Conservation (phyloP, 2,329 filamentous ascomycete species). For the Calonectria pseudoturangicola region DNA sequence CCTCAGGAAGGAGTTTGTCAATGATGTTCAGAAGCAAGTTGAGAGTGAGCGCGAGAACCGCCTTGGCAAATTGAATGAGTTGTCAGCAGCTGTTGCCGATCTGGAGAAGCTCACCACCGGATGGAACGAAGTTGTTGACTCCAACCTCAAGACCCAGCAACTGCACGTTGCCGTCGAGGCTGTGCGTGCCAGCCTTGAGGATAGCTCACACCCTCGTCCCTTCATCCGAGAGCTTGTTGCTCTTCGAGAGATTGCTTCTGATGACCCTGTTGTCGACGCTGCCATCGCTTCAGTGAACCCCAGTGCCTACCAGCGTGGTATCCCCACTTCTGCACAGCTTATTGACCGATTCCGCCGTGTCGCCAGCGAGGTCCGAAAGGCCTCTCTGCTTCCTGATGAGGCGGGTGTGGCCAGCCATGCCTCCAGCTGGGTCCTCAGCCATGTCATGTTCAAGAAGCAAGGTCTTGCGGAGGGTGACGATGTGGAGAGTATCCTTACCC, state of each 20-base stretch:
- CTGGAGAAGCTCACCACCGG: conserved; percentile 91
- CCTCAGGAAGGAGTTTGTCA: conserved; percentile 89
- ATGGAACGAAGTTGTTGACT: conserved; percentile 93
- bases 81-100: conserved; percentile 85
- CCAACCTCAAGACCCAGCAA: conserved; percentile 95
- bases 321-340: conserved; percentile 88
- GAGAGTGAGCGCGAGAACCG: conserved; percentile 92
- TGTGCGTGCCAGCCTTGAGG: conserved; percentile 88
- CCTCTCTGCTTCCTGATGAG: conserved; percentile 91
- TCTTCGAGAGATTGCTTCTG: conserved; percentile 91
- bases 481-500: conserved; percentile 93
- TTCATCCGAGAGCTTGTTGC: conserved; percentile 96
- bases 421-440: conserved; percentile 91
- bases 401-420: conserved; percentile 96
- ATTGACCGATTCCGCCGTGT: conserved; percentile 98
- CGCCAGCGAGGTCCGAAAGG: conserved; percentile 93
- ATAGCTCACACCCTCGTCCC: conserved; percentile 81
- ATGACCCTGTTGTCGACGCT: conserved; percentile 90
- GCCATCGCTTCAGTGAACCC: conserved; percentile 98
- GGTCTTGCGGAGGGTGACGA: conserved; percentile 88
- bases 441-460: conserved; percentile 97
- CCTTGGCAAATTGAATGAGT: conserved; percentile 88
- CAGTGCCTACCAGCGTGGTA: conserved; percentile 91
- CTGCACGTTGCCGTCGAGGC: conserved; percentile 97
- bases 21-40: conserved; percentile 86